Percentiles rank a stretch among this genome's conserved stretches.
These are phyloP conservation scores for Oryza brachyantha DNA, from an alignment of 176 grass and related monocot genomes.

Conservation along the genomic window DNA sequence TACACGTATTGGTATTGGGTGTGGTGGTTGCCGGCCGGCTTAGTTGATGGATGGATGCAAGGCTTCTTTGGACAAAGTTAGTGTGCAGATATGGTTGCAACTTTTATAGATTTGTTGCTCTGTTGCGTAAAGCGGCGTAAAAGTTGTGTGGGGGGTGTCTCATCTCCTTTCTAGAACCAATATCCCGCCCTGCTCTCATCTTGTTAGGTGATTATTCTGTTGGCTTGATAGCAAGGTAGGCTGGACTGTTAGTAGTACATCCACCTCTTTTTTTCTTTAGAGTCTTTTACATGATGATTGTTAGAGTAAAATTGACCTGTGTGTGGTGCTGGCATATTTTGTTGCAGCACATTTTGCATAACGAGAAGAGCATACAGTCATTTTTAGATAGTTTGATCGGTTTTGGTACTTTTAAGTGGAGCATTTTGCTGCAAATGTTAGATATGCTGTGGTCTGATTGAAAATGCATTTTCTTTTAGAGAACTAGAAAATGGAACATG, in stretches of 20 bases:
- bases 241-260: constrained; percentile 5
- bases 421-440: not conserved
- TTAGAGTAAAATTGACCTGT: not conserved
- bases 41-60: not conserved
- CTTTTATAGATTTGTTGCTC: constrained; percentile 51
- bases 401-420: not conserved
- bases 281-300: not conserved
- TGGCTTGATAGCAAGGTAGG: constrained; percentile 26
- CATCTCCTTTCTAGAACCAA: constrained; percentile 30
- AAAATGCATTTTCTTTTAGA: not conserved
- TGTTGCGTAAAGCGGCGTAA: constrained; percentile 45
- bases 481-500: not conserved
- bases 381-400: not conserved
- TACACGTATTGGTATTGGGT: constrained; percentile 33
- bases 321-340: not conserved
- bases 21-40: constrained; percentile 30
- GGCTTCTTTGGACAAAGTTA: constrained; percentile 32
- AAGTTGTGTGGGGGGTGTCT: too few relatives aligned
- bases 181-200: not conserved
- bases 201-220: constrained; percentile 29
- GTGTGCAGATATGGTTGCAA: constrained; percentile 40
- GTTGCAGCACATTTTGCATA: not conserved
- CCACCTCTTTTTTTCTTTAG: not conserved
- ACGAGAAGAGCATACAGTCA: not conserved
- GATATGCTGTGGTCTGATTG: not conserved